Evolutionary conservation across 2,329 filamentous ascomycete species (phyloP), one percentile per base, ranked within the genome.

Genomic region (Ascochyta viciae-villosae): DNA sequence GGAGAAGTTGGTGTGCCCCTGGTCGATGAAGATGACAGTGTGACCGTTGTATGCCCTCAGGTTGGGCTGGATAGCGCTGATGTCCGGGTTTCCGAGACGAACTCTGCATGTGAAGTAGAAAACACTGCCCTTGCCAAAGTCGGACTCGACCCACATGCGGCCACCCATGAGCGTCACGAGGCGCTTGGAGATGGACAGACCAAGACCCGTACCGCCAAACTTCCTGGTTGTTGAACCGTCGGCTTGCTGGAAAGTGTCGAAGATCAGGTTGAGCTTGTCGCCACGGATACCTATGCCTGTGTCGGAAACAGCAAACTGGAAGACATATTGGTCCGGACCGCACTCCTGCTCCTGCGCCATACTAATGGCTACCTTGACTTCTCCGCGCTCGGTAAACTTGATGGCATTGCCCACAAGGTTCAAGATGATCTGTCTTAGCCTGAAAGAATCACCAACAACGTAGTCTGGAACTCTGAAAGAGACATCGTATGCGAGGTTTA

Each of bases 231-330:
- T 98, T 31, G 93, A 97, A 34, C 94, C 94, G 74, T 98, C 95
- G 19, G 95, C 95, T 80, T 98, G 95, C 76, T 97, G 94, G 87
- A 98, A 98, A 0, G 94, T 98, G 78, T 98, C 95, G 77, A 99
- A 98, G 73, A 99, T 98, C 63, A 98, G 83, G 73, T 96, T 92
- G 49, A 98, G 85, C 80, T 98, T 98, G 78, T 98, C 93, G 62
- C 90, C 86, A 68, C 94, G 91, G 67, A 98, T 98, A 68, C 95
- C 95, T 70, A 98, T 99, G 65, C 95, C 95, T 33, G 95, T 98
- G 75, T 98, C 95, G 19, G 91, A 90, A 31, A 99, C 95, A 50
- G 94, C 89, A 77, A 98, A 98, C 77, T 98, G 92, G 74, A 97
- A 94, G 26, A 92, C 90, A 67, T 96, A 96, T 75, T 97, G 91